Evolutionary conservation across 2,329 filamentous ascomycete species (phyloP), one percentile per base, ranked within the genome.

Genomic region (Venturia carpophila): DNA sequence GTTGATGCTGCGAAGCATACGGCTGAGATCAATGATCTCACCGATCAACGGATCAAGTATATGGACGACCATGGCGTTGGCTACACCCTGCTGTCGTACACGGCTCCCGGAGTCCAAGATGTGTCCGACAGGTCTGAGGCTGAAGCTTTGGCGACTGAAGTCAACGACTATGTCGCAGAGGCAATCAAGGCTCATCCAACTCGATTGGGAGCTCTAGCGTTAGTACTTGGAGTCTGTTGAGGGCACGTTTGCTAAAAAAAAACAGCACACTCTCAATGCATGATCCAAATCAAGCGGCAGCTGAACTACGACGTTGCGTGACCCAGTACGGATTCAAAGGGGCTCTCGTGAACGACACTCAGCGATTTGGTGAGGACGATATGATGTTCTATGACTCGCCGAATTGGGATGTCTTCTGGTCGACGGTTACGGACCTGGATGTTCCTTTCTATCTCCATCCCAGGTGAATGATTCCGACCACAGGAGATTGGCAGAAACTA

Each of bases 381-480:
- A 83, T 86, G 65, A 76, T 87, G 71, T 88, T 87, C 75, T 88
- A 87, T 74, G 86, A 88, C 70, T 76, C 79, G 10, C 78, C 81
- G 0, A 79, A 83, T 67, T 89, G 82, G 79, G 83, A 86, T 68
- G 72, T 80, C 27, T 87, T 88, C 78, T 88, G 85, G 85, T 70
- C 77, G 15, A 81, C 80, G 0, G 79, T 81, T 10, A 78, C 78
- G 1, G 82, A 86, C 55, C 80, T 88, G 0, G 83, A 87, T 65
- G 84, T 87, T 0, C 85, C 85, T 0, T 79, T 88, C 61, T 88
- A 88, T 69, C 77, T 88, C 0, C 86, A 88, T 71, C 86, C 85
- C 0, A 77, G 82, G 47, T 52, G 9, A 52, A 10, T 24, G 6
- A 17, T 5, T 24, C 21, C n/a, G 15, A 27, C 7, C 47, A 1